phyloP scores from a whole-genome alignment of 2,329 filamentous ascomycete species.

The Cryoendolithus antarcticus region DNA sequence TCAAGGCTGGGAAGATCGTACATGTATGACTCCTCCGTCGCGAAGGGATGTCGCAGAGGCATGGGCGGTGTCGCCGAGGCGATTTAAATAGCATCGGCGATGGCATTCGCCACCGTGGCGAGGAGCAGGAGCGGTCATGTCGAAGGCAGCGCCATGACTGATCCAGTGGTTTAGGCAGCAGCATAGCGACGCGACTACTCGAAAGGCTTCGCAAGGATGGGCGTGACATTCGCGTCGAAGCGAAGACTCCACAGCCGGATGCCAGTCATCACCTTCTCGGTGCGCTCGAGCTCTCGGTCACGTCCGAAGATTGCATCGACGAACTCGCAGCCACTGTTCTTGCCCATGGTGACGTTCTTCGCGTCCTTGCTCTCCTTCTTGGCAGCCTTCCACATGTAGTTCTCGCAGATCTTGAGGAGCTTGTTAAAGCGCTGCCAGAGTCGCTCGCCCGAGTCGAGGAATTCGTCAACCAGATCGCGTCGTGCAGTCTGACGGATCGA shows the following conservation, averaged over 20 bases:
- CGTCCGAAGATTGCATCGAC: slow-evolving; percentile 91
- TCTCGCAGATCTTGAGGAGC: slow-evolving; percentile 81
- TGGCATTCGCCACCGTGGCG: no score
- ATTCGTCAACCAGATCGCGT: slow-evolving; percentile 74
- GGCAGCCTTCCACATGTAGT: slow-evolving; percentile 84
- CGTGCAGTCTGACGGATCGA: slow-evolving; percentile 62
- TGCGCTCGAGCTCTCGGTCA: slow-evolving; percentile 78
- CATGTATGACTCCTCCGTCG: no score
- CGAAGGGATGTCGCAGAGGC: no score
- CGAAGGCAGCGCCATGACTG: no score
- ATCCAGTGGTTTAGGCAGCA: no score
- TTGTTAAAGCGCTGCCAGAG: slow-evolving; percentile 74
- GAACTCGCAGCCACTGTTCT: slow-evolving; percentile 87
- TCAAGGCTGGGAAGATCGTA: no score
- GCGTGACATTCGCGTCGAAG: slow-evolving; percentile 92
- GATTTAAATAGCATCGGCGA: no score
- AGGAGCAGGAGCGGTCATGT: no score
- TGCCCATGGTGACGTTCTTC: slow-evolving; percentile 65
- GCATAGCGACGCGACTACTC: background rate
- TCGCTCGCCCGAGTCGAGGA: slow-evolving; percentile 77
- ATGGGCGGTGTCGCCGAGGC: no score
- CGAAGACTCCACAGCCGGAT: slow-evolving; percentile 83
- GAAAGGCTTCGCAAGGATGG: slow-evolving; percentile 48
- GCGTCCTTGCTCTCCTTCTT: slow-evolving; percentile 52
- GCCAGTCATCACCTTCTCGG: slow-evolving; percentile 83